These are phyloP conservation scores for Lojkania enalia DNA, from an alignment of 2,329 filamentous ascomycete species.

Conservation along the genomic window DNA sequence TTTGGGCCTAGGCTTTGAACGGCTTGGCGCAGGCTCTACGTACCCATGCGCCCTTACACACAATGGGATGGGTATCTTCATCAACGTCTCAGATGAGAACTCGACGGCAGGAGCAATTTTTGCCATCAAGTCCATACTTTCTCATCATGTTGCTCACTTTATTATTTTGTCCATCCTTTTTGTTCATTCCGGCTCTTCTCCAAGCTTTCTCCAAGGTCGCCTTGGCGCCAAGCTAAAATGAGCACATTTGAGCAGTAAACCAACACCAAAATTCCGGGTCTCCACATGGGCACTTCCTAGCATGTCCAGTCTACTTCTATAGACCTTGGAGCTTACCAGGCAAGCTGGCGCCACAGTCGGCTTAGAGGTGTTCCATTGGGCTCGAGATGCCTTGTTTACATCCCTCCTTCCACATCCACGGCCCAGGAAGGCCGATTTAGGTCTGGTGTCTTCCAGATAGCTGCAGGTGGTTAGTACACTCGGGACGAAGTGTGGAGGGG, in stretches of 20 bases:
- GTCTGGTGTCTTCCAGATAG: not conserved
- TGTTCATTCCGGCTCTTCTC: too few relatives aligned
- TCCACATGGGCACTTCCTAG: not conserved
- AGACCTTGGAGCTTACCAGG: not conserved
- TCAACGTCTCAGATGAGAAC: too few relatives aligned
- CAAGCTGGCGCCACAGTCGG: constrained; percentile 3
- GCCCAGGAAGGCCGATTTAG: constrained; percentile 9
- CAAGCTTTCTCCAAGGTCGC: too few relatives aligned
- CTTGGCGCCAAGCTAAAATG: constrained; percentile 25
- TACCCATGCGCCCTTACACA: too few relatives aligned
- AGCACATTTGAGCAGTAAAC: constrained; percentile 28
- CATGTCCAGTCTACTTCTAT: not conserved
- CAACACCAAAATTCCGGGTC: not conserved
- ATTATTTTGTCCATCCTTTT: too few relatives aligned
- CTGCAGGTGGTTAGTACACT: too few relatives aligned
- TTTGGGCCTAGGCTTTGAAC: constrained; percentile 10
- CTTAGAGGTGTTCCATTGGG: constrained; percentile 3
- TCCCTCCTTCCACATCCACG: constrained; percentile 10
- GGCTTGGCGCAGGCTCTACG: constrained; percentile 13
- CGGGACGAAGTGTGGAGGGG: too few relatives aligned
- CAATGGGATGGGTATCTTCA: too few relatives aligned
- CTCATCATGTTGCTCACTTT: too few relatives aligned
- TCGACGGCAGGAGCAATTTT: too few relatives aligned
- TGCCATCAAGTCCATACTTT: too few relatives aligned
- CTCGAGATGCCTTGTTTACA: constrained; percentile 4